Evolutionary conservation across 176 grass and related monocot species (phyloP), one percentile per base, ranked within the genome.

Genomic region (Musa acuminata): DNA sequence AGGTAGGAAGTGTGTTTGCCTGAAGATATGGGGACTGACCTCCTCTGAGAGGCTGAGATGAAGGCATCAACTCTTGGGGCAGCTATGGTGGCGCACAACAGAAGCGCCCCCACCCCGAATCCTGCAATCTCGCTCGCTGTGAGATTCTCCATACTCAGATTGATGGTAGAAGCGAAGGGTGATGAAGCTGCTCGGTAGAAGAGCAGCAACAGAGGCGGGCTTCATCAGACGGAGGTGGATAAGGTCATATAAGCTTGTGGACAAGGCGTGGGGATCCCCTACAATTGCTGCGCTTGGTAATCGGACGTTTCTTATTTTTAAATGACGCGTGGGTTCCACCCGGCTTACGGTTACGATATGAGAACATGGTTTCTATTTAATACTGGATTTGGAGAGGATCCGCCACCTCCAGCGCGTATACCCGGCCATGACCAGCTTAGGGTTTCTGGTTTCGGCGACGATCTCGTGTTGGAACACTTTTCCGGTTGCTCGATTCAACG

Each of bases 41-140:
- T 89, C 77, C 95, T 81, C 27, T 98, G 95, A 21, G 86, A 85
- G 62, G 90, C 57, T 63, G 95, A 85, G 52, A 98, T 85, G 87
- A 98, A 87, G 76, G 82, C 82, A 43, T 98, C 94, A 55, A 98
- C 85, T 80, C 80, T 98, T 14, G 86, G 82, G 13, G 90, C 86
- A n/a, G 90, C 78, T 58, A 93, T 69, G 72, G 90, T 93, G 75
- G 86, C 79, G 75, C 80, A 85, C 7, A 98, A 71, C 2, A 93
- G 88, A 48, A 98, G 51, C 0, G 78, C 80, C 1, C 94, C 94
- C 53, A 98, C 90, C 22, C 73, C 90, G 23, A 93, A 93, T 7
- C 94, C 94, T 8, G 90, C 87, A 23, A 97, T 75, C 80, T 97
- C 93, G 80, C 85, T 97, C 2, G 76, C 71, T 11, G 90, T 93